These are phyloP conservation scores for Tetrapyrgos nigripes DNA, from an alignment of 1,284 basidiomycete species.

Conservation along the genomic window DNA sequence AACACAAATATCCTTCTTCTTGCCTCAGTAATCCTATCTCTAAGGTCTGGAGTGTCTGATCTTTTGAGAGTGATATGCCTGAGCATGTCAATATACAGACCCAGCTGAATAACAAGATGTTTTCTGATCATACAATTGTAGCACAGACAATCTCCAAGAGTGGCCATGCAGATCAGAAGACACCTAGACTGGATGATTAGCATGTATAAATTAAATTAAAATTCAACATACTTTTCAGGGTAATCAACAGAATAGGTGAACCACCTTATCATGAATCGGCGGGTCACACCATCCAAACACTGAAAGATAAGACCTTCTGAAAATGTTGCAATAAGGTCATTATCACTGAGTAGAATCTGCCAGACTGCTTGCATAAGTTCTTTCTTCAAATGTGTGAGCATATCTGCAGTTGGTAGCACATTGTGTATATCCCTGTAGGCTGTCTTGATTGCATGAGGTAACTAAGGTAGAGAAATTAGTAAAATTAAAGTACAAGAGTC, in stretches of 20 bases:
- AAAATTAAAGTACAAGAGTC: conserved; percentile 7
- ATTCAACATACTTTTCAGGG: conserved; percentile 41
- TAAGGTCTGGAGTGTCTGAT: background rate
- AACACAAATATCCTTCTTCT: conserved; percentile 16
- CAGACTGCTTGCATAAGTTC: too few relatives aligned
- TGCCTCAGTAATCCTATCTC: background rate
- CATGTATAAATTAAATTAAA: background rate
- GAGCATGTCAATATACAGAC: too few relatives aligned
- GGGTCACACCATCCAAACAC: conserved; percentile 36
- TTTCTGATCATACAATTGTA: too few relatives aligned
- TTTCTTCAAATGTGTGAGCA: too few relatives aligned
- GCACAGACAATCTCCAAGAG: too few relatives aligned
- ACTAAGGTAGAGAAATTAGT: conserved; percentile 22
- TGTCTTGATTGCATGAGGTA: conserved; percentile 24
- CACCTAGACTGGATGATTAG: conserved; percentile 29
- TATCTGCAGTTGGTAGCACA: conserved; percentile 1
- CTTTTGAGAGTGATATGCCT: conserved; percentile 17
- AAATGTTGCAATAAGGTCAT: conserved; percentile 36
- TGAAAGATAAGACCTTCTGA: conserved; percentile 31
- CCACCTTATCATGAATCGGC: conserved; percentile 36
- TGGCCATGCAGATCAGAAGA: conserved; percentile 22
- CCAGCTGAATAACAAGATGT: too few relatives aligned
- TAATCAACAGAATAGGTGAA: conserved; percentile 48
- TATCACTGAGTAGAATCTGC: conserved; percentile 26
- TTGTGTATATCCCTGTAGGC: conserved; percentile 11